Conservation (phyloP, 2,329 filamentous ascomycete species). For the Ascochyta pisi region DNA sequence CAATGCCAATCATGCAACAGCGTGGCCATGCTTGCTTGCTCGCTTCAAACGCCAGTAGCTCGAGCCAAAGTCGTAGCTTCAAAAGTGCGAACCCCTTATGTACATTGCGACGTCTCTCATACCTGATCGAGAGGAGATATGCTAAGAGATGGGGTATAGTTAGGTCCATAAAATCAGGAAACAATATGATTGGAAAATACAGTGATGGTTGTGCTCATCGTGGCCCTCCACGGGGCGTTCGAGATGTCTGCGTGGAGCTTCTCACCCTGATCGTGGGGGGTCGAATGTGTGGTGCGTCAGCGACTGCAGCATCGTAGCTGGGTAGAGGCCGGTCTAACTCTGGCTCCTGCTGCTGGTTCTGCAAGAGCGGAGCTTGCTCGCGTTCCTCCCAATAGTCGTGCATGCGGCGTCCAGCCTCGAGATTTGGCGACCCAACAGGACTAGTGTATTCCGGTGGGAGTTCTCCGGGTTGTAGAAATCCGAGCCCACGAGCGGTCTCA, state of each 20-base stretch:
- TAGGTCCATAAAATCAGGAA: conserved; percentile 23
- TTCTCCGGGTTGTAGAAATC: conserved; percentile 46
- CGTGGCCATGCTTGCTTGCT: conserved; percentile 26
- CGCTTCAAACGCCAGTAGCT: conserved; percentile 25
- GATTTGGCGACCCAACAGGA: conserved; percentile 47
- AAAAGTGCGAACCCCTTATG: conserved; percentile 15
- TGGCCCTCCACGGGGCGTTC: conserved; percentile 21
- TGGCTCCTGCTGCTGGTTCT: conserved; percentile 29
- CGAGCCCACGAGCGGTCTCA: conserved; percentile 39
- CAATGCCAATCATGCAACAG: conserved; percentile 11
- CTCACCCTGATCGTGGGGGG: conserved; percentile 34
- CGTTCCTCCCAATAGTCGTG: conserved; percentile 54
- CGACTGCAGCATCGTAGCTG: conserved; percentile 79
- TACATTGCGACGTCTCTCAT: conserved; percentile 18
- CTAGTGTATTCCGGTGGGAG: conserved; percentile 60
- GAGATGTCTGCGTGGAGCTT: conserved; percentile 35
- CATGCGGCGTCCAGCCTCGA: conserved; percentile 60
- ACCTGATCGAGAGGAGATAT: conserved; percentile 20
- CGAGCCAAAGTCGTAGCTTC: conserved; percentile 20
- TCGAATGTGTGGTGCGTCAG: conserved; percentile 63
- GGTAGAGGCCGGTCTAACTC: conserved; percentile 71
- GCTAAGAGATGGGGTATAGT: conserved; percentile 38
- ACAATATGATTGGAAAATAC: conserved; percentile 24
- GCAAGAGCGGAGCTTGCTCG: conserved; percentile 55
- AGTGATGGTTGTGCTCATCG: conserved; percentile 16